Evolutionary conservation across 768 basidiomycete species (phyloP).

Genomic region (Phylloporus sp.): DNA sequence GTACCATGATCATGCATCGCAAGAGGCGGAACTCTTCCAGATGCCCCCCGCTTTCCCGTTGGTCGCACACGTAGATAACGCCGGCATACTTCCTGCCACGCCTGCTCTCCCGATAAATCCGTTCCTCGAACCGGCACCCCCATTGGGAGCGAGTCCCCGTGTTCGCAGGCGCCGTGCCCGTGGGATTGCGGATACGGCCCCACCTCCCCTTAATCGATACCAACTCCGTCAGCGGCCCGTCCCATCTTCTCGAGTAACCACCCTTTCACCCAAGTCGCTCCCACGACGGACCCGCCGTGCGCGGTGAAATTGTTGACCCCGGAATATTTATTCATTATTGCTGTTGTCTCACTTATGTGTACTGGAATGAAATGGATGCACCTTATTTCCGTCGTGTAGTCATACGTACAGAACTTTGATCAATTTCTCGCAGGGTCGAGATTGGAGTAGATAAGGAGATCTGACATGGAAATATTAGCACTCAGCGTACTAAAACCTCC

Average conservation of each 20-base stretch:
- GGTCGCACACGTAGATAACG: constrained; percentile 28
- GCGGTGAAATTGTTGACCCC: constrained; percentile 3
- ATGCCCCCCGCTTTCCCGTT: constrained; percentile 40
- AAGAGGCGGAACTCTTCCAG: constrained; percentile 42
- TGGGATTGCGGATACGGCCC: background rate
- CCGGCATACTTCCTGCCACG: constrained; percentile 30
- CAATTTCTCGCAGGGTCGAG: no score
- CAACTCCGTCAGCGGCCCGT: constrained; percentile 28
- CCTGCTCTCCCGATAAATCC: constrained; percentile 7
- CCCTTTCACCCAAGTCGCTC: constrained; percentile 14
- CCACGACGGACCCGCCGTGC: constrained; percentile 13
- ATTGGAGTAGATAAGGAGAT: background rate
- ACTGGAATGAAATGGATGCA: constrained; percentile 9
- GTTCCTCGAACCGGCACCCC: constrained; percentile 7
- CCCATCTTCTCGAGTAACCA: constrained; percentile 10
- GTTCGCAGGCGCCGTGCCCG: constrained; percentile 10
- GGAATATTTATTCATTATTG: constrained; percentile 35
- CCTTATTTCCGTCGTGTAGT: no score
- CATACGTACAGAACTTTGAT: no score
- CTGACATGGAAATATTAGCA: constrained; percentile 15
- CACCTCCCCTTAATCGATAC: constrained; percentile 22
- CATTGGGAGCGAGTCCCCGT: background rate
- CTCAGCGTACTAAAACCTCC: constrained; percentile 3
- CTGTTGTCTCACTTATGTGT: constrained; percentile 27
- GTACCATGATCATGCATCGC: constrained; percentile 29